These are phyloP conservation scores for Phytophthora meadii DNA, from an alignment of 352 stramenopile genomes.

Conservation along the genomic window DNA sequence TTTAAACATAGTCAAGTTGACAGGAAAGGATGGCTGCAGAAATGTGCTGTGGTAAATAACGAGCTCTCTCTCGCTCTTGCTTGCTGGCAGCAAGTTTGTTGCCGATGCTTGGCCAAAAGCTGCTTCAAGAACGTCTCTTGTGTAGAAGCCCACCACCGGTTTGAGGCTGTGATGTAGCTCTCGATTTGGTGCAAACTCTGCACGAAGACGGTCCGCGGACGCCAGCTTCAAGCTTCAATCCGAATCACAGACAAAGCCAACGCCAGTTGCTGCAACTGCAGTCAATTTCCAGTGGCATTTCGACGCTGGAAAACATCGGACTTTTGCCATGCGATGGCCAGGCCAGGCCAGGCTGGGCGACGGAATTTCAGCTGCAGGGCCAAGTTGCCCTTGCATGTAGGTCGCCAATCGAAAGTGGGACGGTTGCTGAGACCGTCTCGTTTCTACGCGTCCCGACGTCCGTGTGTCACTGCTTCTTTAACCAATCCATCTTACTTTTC, in stretches of 20 bases:
- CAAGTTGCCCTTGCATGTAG: slow-evolving; percentile 25
- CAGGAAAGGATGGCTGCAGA: slow-evolving; percentile 4
- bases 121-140: neutral
- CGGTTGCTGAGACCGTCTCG: slow-evolving; percentile 4
- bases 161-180: slow-evolving; percentile 6
- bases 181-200: slow-evolving; percentile 36
- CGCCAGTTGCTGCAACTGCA: neutral
- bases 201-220: slow-evolving; percentile 17
- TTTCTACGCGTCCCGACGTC: slow-evolving; percentile 3
- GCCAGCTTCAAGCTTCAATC: slow-evolving; percentile 22
- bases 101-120: neutral
- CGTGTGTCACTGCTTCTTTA: slow-evolving; percentile 20
- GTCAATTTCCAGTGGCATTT: neutral
- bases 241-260: neutral
- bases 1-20: too few relatives aligned
- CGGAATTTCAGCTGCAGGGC: slow-evolving; percentile 1
- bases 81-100: neutral
- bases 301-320: slow-evolving; percentile 15
- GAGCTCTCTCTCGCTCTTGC: neutral
- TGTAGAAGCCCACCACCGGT: slow-evolving; percentile 18
- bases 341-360: neutral
- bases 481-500: slow-evolving; percentile 12
- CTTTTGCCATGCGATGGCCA: neutral
- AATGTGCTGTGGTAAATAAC: slow-evolving; percentile 1
- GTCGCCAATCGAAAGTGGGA: slow-evolving; percentile 10